Percentiles rank a stretch among this genome's conserved stretches.
Conservation (phyloP, 768 basidiomycete genomes). For the Boletus eberwhitei region DNA sequence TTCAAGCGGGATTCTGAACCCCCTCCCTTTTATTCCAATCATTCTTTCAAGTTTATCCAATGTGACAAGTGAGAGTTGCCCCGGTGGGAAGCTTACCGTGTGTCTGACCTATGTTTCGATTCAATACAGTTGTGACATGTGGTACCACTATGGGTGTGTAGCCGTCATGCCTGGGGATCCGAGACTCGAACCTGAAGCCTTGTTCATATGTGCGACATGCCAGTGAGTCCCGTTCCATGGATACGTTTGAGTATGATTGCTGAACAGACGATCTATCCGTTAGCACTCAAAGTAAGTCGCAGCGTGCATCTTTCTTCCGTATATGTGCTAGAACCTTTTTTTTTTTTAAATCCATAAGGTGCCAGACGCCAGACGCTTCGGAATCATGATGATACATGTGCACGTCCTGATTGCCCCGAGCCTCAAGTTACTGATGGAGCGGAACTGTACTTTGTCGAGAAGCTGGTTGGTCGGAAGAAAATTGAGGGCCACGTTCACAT, state of each 20-base stretch:
- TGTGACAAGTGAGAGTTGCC: conserved; percentile 33
- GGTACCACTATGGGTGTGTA: conserved; percentile 55
- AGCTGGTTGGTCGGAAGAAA: conserved; percentile 26
- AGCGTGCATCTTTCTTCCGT: background rate
- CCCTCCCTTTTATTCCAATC: background rate
- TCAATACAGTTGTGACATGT: conserved; percentile 36
- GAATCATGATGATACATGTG: conserved; percentile 14
- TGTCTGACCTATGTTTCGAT: background rate
- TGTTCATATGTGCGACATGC: conserved; percentile 46
- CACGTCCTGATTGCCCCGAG: conserved; percentile 27
- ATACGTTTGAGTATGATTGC: background rate
- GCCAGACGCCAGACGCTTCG: conserved; percentile 11
- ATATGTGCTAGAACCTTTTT: background rate
- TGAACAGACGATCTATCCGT: background rate
- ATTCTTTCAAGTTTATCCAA: conserved; percentile 28
- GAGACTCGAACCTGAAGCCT: conserved; percentile 29
- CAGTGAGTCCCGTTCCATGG: conserved; percentile 14
- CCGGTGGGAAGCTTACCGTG: no score
- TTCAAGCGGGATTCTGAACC: background rate
- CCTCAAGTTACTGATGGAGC: background rate
- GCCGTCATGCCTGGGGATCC: conserved; percentile 38
- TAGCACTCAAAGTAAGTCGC: conserved; percentile 14
- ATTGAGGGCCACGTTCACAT: conserved; percentile 10
- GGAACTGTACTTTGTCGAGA: conserved; percentile 26
- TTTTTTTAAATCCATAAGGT: conserved; percentile 6